Conservation (phyloP, 129 eudicot species). For the Saussurea involucrata region DNA sequence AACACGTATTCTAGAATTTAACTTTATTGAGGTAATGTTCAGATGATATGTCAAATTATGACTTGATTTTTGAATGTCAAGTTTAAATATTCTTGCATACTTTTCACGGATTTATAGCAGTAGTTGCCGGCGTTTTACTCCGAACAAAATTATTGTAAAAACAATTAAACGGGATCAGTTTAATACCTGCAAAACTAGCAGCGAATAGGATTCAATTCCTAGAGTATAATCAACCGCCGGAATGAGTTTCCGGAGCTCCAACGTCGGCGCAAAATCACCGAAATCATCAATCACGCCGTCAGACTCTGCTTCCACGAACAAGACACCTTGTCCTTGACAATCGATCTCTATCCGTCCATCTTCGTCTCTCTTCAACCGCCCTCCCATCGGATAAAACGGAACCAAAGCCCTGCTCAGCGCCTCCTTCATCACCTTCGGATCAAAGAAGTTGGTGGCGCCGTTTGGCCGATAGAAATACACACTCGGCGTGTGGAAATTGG, state of each 20-base stretch:
- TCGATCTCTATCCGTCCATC: slow-evolving; percentile 81
- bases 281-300: slow-evolving; percentile 60
- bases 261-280: slow-evolving; percentile 79
- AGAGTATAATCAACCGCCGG: slow-evolving; percentile 75
- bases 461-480: slow-evolving; percentile 67
- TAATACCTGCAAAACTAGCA: slow-evolving; percentile 66
- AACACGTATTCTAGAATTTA: background rate
- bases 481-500: slow-evolving; percentile 63
- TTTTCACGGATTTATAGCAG: background rate
- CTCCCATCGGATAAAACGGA: slow-evolving; percentile 83
- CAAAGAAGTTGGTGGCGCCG: slow-evolving; percentile 56
- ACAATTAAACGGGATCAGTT: background rate
- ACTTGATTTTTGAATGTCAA: background rate
- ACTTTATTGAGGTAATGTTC: background rate
- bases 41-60: no score
- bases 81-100: background rate
- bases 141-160: background rate
- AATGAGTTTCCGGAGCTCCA: slow-evolving; percentile 61
- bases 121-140: background rate
- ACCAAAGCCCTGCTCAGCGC: slow-evolving; percentile 64
- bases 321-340: slow-evolving; percentile 79
- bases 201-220: slow-evolving; percentile 60
- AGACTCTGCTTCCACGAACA: slow-evolving; percentile 74
- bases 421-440: slow-evolving; percentile 51
- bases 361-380: slow-evolving; percentile 63